Evolutionary conservation across 768 basidiomycete genomes (phyloP).

Genomic region (Piloderma croceum): DNA sequence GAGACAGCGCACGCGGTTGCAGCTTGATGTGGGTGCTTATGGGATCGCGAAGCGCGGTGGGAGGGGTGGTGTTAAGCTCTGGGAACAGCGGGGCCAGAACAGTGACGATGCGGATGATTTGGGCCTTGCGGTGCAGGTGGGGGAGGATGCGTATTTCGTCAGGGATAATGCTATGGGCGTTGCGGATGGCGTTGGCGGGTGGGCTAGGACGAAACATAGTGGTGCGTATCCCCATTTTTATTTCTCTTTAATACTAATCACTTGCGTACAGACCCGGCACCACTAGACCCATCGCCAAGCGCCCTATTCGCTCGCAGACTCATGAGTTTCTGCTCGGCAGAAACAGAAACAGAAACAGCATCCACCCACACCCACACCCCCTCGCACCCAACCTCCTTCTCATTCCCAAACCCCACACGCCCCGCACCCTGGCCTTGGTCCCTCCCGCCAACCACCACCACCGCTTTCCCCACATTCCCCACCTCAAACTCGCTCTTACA

Average conservation of each 20-base stretch:
- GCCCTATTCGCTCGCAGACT: slow-evolving; percentile 70
- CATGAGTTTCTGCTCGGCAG: slow-evolving; percentile 80
- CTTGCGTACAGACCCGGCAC: slow-evolving; percentile 7
- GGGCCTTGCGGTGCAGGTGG: slow-evolving; percentile 77
- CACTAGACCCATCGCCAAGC: slow-evolving; percentile 32
- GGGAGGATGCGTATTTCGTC: slow-evolving; percentile 89
- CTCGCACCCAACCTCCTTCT: slow-evolving; percentile 6
- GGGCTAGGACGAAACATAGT: slow-evolving; percentile 47
- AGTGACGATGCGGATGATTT: slow-evolving; percentile 24
- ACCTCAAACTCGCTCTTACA: slow-evolving; percentile 22
- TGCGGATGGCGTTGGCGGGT: slow-evolving; percentile 93
- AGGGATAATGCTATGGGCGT: slow-evolving; percentile 85
- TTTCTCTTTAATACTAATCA: slow-evolving; percentile 5
- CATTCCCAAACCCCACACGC: too few relatives aligned
- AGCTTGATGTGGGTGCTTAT: slow-evolving; percentile 76
- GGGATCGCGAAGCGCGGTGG: slow-evolving; percentile 58
- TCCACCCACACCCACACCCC: slow-evolving; percentile 8
- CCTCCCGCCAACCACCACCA: slow-evolving; percentile 40
- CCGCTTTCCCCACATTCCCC: slow-evolving; percentile 40
- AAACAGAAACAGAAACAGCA: slow-evolving; percentile 34
- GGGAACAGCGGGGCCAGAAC: slow-evolving; percentile 22
- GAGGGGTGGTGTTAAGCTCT: slow-evolving; percentile 16
- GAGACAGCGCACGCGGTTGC: slow-evolving; percentile 33
- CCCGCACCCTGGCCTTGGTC: too few relatives aligned
- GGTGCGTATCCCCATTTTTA: slow-evolving; percentile 23